Conservation (phyloP, 495 filamentous ascomycete species). For the Penicillium crystallinum region DNA sequence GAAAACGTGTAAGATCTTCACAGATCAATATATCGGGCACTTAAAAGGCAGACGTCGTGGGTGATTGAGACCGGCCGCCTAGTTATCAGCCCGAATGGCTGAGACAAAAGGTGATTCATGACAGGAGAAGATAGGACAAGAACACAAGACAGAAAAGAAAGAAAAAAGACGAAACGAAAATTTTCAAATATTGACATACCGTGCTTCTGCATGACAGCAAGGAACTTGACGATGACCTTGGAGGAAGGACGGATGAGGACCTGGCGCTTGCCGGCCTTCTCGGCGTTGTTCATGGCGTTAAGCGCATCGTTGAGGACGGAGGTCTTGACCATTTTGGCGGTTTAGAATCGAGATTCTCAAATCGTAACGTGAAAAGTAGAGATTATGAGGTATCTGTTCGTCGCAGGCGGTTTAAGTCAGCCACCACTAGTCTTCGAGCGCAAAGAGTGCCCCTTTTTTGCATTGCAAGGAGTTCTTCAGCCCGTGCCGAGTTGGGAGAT, state of each 20-base stretch:
- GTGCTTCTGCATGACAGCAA: constrained; percentile 97
- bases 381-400: constrained; percentile 72
- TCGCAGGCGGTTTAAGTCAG: constrained; percentile 53
- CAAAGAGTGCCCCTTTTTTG: constrained; percentile 81
- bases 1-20: constrained; percentile 93
- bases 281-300: constrained; percentile 99
- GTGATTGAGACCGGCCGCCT: constrained; percentile 75
- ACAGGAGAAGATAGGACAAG: too few species aligned
- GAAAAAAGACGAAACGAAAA: neutral
- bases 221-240: constrained; percentile 99
- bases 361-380: constrained; percentile 44
- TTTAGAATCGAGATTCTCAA: constrained; percentile 75
- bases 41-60: constrained; percentile 98
- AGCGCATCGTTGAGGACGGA: constrained; percentile 99
- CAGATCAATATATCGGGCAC: constrained; percentile 84
- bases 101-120: constrained; percentile 2
- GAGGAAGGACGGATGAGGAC: constrained; percentile 93
- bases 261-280: constrained; percentile 98
- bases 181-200: constrained; percentile 58
- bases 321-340: constrained; percentile 94
- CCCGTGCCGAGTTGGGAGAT: constrained; percentile 69
- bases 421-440: constrained; percentile 78
- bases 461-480: constrained; percentile 81
- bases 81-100: constrained; percentile 95
- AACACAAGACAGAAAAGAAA: constrained; percentile 1